Conservation (phyloP, 139 green algal species). For the Ostreobium quekettii region DNA sequence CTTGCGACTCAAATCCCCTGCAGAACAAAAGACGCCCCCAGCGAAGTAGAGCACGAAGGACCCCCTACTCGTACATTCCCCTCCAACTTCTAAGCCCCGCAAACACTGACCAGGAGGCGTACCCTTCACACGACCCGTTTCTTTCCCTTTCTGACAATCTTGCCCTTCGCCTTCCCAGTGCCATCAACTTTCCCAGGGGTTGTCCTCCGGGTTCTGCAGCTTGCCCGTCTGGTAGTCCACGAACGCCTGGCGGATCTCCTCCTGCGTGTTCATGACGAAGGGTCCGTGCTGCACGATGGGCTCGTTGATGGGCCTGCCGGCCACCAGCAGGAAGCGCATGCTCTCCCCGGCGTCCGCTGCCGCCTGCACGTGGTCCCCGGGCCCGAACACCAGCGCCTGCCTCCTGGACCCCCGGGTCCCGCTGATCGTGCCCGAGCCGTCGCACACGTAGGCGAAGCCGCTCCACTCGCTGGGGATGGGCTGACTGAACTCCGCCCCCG, state of each 20-base stretch:
- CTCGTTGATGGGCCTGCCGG: conserved; percentile 74
- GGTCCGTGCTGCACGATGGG: conserved; percentile 76
- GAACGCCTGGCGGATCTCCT: conserved; percentile 71
- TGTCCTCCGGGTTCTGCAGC: conserved; percentile 65
- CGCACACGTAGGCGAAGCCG: conserved; percentile 70
- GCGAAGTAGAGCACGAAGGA: too few relatives aligned
- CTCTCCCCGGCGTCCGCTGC: conserved; percentile 18
- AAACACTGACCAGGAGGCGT: too few relatives aligned
- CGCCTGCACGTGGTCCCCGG: conserved; percentile 37
- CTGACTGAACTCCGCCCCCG: conserved; percentile 38
- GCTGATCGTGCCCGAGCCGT: conserved; percentile 53
- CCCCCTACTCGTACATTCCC: too few relatives aligned
- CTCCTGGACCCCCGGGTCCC: conserved; percentile 35
- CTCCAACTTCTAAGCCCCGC: too few relatives aligned
- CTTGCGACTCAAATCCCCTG: too few relatives aligned
- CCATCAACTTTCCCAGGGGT: conserved; percentile 53
- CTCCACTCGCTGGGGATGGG: conserved; percentile 39
- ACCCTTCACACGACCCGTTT: too few relatives aligned
- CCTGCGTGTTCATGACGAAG: conserved; percentile 82
- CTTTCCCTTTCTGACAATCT: background rate
- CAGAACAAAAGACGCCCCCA: too few relatives aligned
- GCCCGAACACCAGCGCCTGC: conserved; percentile 36
- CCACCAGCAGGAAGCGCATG: conserved; percentile 72
- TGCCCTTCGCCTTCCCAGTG: conserved; percentile 12
- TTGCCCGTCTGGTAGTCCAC: conserved; percentile 51